Base-by-base conservation (phyloP, 2,329 filamentous ascomycete species). In the Exophiala bonariae region DNA sequence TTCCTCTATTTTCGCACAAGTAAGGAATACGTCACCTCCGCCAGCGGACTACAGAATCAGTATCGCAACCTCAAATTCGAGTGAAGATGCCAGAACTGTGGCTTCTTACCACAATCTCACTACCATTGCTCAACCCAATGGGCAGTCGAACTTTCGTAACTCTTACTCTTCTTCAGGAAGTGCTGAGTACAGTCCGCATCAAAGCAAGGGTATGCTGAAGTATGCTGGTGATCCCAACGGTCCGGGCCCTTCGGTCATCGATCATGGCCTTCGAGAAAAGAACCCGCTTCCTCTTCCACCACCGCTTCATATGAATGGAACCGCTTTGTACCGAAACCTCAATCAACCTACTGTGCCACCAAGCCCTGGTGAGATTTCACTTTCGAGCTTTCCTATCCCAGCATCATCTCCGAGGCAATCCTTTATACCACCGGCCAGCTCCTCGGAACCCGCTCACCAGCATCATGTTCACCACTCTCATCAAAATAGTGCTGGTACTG, bases 321-420 rank as follows among this genome's bases (percentile, higher is more conserved):
- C 42, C 14, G 23, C 26, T 17, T n/a, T 42, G 20, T 36, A 42
- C 7, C 47, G 41, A 6, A 14, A 22, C 28, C 40, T 41, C 17
- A 45, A 47, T 18, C 38, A 47, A 14, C 19, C 23, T 16, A 28
- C 37, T 3, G 42, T 47, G 13, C 52, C 50, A 34, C 52, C 52
- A 30, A 55, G 49, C 38, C 52, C 52, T 6, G 52, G 52, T 22
- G 52, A 55, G 30, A 41, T 55, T 8, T 55, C 52, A 16, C 41
- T 55, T 14, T 55, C 52, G 1, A 50, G 44, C 23, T 55, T 55
- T 26, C 52, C 52, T 13, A 44, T 55, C 34, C 52, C 52, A 3
- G 44, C 46, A 5, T 55, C 52, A 9, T 50, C 49, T 13, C 47
- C 52, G 4, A 38, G 41, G 22, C 47, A 49, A 8, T 45, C 42